Percentiles rank a stretch among this genome's conserved stretches.
phyloP scores from a whole-genome alignment of 2,329 filamentous ascomycete genomes.

The Alternaria consortialis region DNA sequence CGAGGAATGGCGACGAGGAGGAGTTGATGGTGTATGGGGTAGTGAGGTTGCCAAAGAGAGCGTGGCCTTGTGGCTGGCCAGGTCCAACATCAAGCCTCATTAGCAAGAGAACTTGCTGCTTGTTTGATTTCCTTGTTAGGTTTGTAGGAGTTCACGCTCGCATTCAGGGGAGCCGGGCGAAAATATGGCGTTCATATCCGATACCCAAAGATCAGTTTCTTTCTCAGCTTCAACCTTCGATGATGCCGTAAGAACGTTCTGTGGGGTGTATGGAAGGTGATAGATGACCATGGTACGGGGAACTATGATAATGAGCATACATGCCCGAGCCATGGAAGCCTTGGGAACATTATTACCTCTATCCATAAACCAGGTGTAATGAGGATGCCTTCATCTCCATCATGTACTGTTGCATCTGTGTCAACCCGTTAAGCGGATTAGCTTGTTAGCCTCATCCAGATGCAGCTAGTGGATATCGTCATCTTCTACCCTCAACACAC shows the following conservation, averaged over 20 bases:
- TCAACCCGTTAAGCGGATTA: not conserved
- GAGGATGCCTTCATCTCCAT: not conserved
- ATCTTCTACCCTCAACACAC: not conserved
- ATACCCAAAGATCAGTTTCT: conserved; percentile 25
- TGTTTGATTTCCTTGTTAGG: conserved; percentile 1
- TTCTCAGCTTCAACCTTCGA: not conserved
- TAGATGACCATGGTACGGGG: not conserved
- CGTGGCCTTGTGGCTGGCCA: conserved; percentile 67
- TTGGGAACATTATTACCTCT: not conserved
- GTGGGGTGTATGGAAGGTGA: not conserved
- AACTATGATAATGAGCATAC: not conserved
- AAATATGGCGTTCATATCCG: conserved; percentile 20
- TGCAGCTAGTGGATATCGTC: not conserved
- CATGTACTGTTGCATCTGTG: not conserved
- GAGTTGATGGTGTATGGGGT: conserved; percentile 70
- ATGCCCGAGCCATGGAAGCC: not conserved
- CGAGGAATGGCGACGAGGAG: conserved; percentile 75
- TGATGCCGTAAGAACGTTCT: not conserved
- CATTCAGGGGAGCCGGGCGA: not conserved
- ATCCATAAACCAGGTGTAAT: not conserved
- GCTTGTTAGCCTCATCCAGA: not conserved
- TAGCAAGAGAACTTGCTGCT: conserved; percentile 17
- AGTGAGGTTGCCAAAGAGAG: conserved; percentile 68
- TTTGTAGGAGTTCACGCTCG: not conserved
- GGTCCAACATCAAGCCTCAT: conserved; percentile 44